A percentile compares a stretch with the other conserved stretches of the same genome.
Conservation (phyloP, 768 basidiomycete genomes). For the Boletus reticuloceps region DNA sequence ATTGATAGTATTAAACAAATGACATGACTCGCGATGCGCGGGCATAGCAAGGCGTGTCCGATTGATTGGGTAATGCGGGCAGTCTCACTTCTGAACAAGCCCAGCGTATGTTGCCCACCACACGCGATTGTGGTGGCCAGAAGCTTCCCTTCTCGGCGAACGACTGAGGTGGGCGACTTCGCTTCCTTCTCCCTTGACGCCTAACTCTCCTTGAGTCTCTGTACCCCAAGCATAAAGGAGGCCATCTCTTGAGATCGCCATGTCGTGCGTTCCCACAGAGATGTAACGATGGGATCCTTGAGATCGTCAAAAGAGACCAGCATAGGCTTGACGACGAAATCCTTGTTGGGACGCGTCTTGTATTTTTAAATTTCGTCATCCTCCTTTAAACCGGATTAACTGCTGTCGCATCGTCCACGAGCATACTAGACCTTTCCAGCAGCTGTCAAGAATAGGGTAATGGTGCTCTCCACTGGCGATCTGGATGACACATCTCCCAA, state of each 20-base stretch:
- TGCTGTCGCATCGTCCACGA: constrained; percentile 79
- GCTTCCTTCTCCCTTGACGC: constrained; percentile 60
- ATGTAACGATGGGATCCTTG: constrained; percentile 65
- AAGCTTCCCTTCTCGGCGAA: constrained; percentile 68
- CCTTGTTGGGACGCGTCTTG: constrained; percentile 48
- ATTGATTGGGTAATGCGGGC: too few species aligned
- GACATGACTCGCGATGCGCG: constrained; percentile 14
- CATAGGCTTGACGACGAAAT: constrained; percentile 65
- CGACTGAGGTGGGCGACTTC: constrained; percentile 61
- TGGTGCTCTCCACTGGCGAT: constrained; percentile 88
- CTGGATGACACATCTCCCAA: constrained; percentile 61
- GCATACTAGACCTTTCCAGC: constrained; percentile 84
- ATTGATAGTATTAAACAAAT: too few species aligned
- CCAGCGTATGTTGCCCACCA: too few species aligned
- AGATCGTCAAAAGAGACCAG: constrained; percentile 62
- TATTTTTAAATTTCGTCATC: constrained; percentile 72
- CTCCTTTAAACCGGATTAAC: constrained; percentile 74
- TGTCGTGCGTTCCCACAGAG: constrained; percentile 65
- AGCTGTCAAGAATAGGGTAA: constrained; percentile 81
- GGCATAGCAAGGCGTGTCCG: too few species aligned
- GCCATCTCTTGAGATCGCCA: constrained; percentile 65
- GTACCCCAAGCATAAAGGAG: constrained; percentile 77
- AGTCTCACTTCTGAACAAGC: too few species aligned
- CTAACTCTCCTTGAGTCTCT: constrained; percentile 75
- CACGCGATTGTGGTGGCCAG: constrained; percentile 37